Base-by-base conservation (phyloP, 148 eudicot genomes). In the Camellia japonica region DNA sequence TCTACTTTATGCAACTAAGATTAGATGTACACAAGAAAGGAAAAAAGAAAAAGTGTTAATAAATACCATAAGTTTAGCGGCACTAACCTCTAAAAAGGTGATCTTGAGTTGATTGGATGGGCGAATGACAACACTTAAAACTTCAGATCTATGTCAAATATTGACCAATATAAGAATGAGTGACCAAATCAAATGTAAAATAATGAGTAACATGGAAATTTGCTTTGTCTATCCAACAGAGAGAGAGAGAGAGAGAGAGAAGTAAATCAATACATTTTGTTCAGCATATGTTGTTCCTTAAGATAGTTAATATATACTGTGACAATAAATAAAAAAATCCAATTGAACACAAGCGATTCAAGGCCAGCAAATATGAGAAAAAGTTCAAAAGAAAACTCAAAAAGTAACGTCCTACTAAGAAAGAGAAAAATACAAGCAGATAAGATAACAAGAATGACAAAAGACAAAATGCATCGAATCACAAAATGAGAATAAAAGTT, bases 71-170 rank as follows among this genome's bases (percentile, higher is more conserved):
- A 77, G 18, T 52, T 47, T 18, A 19, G 16, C 10, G 16, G 49
- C 64, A 86, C 89, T 59, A 81, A 97, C 99, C 99, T 97, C 99
- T 76, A 97, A 88, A 89, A 97, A 97, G 77, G 98, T 97, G 86
- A 97, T 91, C 89, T 97, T 97, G 63, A 97, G 93, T 81, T 89
- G 91, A 88, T 92, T 97, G 73, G 95, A 84, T 56, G 98, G 87
- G 83, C 91, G 91, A 77, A 84, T 82, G 80, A 97, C 76, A 71
- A 97, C 98, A 86, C 94, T 94, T 67, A 97, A 41, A 79, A 94
- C 98, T 88, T 97, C 98, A 68, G 83, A 92, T 88, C 99, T 93
- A 93, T 70, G 60, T 69, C 59, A 82, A 42, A 42, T 47, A 15
- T 43, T 42, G 68, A 67, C 30, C 11, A 55, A 38, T 56, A 41